Evolutionary conservation across 1,139 yeast species (phyloP).

Genomic region (Insectozyma bohioensis): DNA sequence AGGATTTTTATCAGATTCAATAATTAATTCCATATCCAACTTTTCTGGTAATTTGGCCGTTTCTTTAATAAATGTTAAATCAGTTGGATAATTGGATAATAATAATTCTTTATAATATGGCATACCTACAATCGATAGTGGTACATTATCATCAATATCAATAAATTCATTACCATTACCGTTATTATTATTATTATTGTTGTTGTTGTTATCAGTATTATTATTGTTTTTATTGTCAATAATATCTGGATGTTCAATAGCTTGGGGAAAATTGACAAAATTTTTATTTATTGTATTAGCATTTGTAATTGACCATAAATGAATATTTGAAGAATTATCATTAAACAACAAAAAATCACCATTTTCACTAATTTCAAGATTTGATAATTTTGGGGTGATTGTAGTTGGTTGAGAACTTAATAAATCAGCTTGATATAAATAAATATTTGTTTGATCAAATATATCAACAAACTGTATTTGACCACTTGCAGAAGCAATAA

Average conservation of each 20-base stretch:
- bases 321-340: conserved; percentile 64
- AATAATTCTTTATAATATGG: conserved; percentile 82
- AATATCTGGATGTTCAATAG: conserved; percentile 51
- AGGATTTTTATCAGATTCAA: conserved; percentile 19
- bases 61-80: conserved; percentile 55
- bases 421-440: conserved; percentile 62
- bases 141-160: conserved; percentile 44
- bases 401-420: conserved; percentile 24
- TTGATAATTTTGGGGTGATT: conserved; percentile 22
- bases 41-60: conserved; percentile 49
- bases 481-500: conserved; percentile 75
- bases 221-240: conserved; percentile 19
- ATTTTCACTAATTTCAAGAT: conserved; percentile 68
- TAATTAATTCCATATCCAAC: conserved; percentile 38
- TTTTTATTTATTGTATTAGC: conserved; percentile 26
- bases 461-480: conserved; percentile 85
- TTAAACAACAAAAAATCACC: conserved; percentile 77
- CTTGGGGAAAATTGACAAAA: conserved; percentile 48
- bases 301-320: conserved; percentile 67
- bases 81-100: conserved; percentile 77
- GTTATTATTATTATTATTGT: too few species aligned
- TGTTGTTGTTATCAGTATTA: too few species aligned
- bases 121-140: conserved; percentile 76
- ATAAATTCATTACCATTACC: conserved; percentile 19
- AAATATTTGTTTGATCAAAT: conserved; percentile 69